A percentile compares a stretch with the other conserved stretches of the same genome.
These are phyloP conservation scores for Oxyria digyna DNA, from an alignment of 148 eudicot genomes.

Conservation along the genomic window DNA sequence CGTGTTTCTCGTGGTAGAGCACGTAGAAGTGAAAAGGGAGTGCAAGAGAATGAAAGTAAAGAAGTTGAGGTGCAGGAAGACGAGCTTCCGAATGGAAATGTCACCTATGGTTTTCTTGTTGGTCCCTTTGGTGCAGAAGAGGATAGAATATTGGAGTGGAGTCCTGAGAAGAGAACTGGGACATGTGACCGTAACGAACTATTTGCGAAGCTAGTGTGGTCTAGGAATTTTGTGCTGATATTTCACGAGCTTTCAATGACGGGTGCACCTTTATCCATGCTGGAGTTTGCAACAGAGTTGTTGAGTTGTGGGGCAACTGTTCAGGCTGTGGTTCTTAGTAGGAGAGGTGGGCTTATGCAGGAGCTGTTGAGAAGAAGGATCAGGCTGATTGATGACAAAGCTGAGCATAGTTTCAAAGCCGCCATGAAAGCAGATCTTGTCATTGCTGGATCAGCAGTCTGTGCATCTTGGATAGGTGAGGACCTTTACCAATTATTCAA, in stretches of 20 bases:
- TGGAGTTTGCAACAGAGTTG: conserved; percentile 91
- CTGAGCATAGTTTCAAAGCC: conserved; percentile 72
- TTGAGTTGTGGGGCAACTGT: conserved; percentile 97
- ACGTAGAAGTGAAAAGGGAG: conserved; percentile 24
- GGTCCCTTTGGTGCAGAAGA: conserved; percentile 89
- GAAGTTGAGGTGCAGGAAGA: conserved; percentile 45
- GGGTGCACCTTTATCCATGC: conserved; percentile 96
- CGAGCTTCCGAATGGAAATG: conserved; percentile 52
- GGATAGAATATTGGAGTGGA: conserved; percentile 81
- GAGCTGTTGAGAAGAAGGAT: conserved; percentile 83
- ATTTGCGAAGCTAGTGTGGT: conserved; percentile 93
- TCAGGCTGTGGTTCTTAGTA: conserved; percentile 72
- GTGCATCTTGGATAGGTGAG: conserved; percentile 94
- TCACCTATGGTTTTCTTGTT: conserved; percentile 66
- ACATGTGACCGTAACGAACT: conserved; percentile 89
- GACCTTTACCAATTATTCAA: neutral
- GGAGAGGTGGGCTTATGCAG: conserved; percentile 77
- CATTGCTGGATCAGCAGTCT: conserved; percentile 97
- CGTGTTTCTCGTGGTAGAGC: conserved; percentile 36
- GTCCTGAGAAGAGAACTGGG: conserved; percentile 82
- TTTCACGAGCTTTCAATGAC: conserved; percentile 97
- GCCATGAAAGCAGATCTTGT: conserved; percentile 96
- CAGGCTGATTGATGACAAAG: conserved; percentile 74
- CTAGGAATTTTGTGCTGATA: conserved; percentile 79
- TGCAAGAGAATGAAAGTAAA: conserved; percentile 16